Evolutionary conservation across 805 yeast genomes (phyloP), one percentile per base, ranked within the genome.

Genomic region (Metschnikowia rubicola): DNA sequence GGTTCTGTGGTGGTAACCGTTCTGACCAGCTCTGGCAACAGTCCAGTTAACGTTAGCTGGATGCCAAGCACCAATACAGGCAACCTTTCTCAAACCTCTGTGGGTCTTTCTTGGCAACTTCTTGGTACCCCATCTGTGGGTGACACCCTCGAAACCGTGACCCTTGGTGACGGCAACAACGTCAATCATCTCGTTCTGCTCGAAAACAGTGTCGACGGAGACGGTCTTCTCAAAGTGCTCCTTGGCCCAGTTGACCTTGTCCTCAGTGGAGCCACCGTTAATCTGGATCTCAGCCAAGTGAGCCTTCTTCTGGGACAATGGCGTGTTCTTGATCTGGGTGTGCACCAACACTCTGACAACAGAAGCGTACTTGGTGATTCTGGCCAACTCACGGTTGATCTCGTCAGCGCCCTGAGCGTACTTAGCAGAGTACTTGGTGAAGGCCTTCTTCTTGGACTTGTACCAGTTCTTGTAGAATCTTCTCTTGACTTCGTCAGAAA

Each of bases 111-210:
- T 90, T 80, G 99, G 99, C 67, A 94, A 83, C 85, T 87, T 91
- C 91, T 91, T 95, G 87, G 99, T 94, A 76, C 99, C 99, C 98
- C 98, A 94, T 88, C 99, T 89, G 90, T 91, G 97, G 83, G 99
- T 94, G 71, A 92, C 97, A 91, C 99, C 99, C 81, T 94, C 99
- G 89, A 88, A 91, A 85, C 99, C 99, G 84, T 94, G 97, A 94
- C 99, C 99, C 85, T 88, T 92, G 86, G 99, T 94, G 72, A 94
- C 96, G 72, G 97, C 99, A 71, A 94, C 86, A 69, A 88, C 98
- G 70, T 94, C 99, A 67, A 94, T 84, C 86, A 88, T 84, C 84
- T 94, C 99, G 81, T 90, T 88, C 82, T 94, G 96, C 84, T 92
- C 99, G 74, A 94, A 86, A 68, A 94, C 98, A 65, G 95, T 75